Evolutionary conservation across 805 yeast species (phyloP).

Genomic region (Yamadazyma endophytica): DNA sequence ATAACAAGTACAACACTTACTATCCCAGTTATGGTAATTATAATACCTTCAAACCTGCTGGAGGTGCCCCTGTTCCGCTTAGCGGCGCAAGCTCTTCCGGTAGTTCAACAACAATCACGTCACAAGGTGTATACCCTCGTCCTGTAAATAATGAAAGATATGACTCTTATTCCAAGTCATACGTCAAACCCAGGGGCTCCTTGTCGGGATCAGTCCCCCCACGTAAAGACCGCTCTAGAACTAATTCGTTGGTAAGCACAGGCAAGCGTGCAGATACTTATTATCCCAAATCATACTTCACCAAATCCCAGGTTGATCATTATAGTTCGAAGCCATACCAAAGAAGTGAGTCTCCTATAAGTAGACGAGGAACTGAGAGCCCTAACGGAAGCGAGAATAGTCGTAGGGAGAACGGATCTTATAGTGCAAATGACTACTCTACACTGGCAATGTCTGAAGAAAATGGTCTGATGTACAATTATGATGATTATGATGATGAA

Average conservation of each 20-base stretch:
- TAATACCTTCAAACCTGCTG: conserved; percentile 11
- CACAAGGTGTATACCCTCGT: conserved; percentile 1
- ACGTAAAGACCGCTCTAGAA: conserved; percentile 9
- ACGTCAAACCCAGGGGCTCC: conserved; percentile 14
- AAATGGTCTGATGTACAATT: conserved; percentile 1
- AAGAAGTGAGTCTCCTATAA: conserved; percentile 1
- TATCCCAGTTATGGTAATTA: conserved; percentile 23
- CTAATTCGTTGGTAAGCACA: conserved; percentile 15
- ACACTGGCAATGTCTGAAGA: conserved; percentile 15
- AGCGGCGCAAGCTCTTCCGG: conserved; percentile 8
- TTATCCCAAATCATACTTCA: conserved; percentile 19
- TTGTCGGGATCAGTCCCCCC: conserved; percentile 20
- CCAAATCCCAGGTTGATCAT: conserved; percentile 12
- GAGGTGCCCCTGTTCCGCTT: too few species aligned
- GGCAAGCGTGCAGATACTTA: conserved; percentile 23
- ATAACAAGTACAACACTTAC: conserved; percentile 11
- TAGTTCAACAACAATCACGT: conserved; percentile 3
- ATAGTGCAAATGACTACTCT: conserved; percentile 15
- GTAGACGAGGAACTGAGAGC: neutral
- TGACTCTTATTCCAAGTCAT: conserved; percentile 3
- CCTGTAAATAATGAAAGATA: conserved; percentile 1
- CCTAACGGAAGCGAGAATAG: conserved; percentile 29
- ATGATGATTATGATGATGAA: conserved; percentile 1
- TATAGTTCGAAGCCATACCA: conserved; percentile 11
- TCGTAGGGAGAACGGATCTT: conserved; percentile 14